Evolutionary conservation across 2,329 filamentous ascomycete genomes (phyloP), one percentile per base, ranked within the genome.

Genomic region (Sphaerostilbella broomeana): DNA sequence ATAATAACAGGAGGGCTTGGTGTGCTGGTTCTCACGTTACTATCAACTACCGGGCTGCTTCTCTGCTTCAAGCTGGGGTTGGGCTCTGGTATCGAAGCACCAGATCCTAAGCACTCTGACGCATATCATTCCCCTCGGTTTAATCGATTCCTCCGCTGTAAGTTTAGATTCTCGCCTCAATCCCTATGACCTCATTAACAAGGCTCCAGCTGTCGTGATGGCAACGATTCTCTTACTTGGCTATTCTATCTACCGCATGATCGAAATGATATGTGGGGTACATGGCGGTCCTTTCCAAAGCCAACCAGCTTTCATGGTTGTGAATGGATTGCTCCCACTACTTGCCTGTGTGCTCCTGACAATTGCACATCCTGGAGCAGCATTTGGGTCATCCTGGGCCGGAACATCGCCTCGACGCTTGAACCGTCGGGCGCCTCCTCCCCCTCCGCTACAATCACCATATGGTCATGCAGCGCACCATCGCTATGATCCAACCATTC

Each of bases 1-100:
- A 54, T 74, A 10, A 51, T 69, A n/a, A 55, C 68, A 6, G 62
- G 56, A 2, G 71, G 70, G 6, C 47, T 75, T 10, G 64, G 54
- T 2, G 52, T 75, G 15, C 70, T 73, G 43, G 51, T 64, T 3
- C 40, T 56, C 5, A 59, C 64, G 4, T 52, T 74, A 8, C 32
- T 64, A 19, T 47, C 61, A 9, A 69, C 68, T 40, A 54, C 64
- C 13, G 53, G 49, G 15, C 55, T 57, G 38, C 65, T 61, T 41
- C 59, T 60, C 34, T 68, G 56, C 46, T 69, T 72, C 28, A 60
- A 60, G 11, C 48, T 64, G 22, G 55, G 56, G 24, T 47, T 72
- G 6, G 57, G 57, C 33, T 62, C 58, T 11, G 60, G 61, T 12
- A 57, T 56, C 22, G 58, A 63, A 20, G 47, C 53, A 11, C 54